Conservation (phyloP, 495 filamentous ascomycete species). For the Neurospora sp. region DNA sequence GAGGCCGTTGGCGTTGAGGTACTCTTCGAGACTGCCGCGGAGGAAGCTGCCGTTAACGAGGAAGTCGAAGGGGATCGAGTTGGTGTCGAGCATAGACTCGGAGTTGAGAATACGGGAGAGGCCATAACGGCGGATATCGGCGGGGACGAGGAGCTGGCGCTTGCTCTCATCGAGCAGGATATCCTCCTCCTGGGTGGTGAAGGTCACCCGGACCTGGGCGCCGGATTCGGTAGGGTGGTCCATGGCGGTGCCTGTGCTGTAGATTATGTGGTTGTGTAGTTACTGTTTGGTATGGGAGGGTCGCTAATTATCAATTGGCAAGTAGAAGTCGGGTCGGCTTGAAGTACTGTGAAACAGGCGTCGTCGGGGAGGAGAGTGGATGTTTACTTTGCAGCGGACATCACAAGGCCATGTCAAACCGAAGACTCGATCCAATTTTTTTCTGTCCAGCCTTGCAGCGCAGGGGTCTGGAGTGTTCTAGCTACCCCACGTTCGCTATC, state of each 20-base stretch:
- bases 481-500: slow-evolving; percentile 22
- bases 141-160: slow-evolving; percentile 43
- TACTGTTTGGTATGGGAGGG: background rate
- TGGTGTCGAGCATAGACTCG: slow-evolving; percentile 58
- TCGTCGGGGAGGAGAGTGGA: background rate
- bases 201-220: slow-evolving; percentile 42
- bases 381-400: background rate
- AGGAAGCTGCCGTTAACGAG: slow-evolving; percentile 86
- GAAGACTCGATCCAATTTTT: slow-evolving; percentile 10
- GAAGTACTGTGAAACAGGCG: background rate
- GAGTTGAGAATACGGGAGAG: slow-evolving; percentile 91
- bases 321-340: background rate
- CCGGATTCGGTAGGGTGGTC: slow-evolving; percentile 18
- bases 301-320: background rate
- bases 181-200: slow-evolving; percentile 46
- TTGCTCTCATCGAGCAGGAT: slow-evolving; percentile 47
- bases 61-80: slow-evolving; percentile 92
- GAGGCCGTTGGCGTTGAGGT: slow-evolving; percentile 74
- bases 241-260: slow-evolving; percentile 8
- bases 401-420: background rate
- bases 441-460: slow-evolving; percentile 17
- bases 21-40: slow-evolving; percentile 78
- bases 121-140: slow-evolving; percentile 79
- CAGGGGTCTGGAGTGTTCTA: background rate
- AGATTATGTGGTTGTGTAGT: background rate